phyloP scores from a whole-genome alignment of 2,329 filamentous ascomycete species.

The Furcasterigmium sp. region DNA sequence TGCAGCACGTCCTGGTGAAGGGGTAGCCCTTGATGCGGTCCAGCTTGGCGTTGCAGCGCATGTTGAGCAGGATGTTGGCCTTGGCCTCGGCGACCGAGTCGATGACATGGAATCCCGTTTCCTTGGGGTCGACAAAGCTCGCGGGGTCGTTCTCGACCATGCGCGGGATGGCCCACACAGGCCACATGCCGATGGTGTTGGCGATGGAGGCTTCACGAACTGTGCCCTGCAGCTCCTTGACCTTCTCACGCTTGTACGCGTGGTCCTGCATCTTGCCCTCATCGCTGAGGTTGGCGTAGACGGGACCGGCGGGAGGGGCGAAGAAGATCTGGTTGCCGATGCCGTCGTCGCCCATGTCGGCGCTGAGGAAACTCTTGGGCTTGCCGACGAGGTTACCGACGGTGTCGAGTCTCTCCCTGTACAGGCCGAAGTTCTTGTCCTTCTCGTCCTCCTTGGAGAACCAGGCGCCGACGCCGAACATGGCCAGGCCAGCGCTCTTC shows the following conservation, averaged over 20 bases:
- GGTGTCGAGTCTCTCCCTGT: conserved; percentile 13
- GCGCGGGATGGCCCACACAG: conserved; percentile 13
- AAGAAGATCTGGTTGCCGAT: conserved; percentile 22
- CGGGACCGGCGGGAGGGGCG: conserved; percentile 18
- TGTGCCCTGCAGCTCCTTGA: conserved; percentile 16
- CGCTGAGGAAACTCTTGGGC: conserved; percentile 10
- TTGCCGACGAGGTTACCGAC: conserved; percentile 14
- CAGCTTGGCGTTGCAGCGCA: conserved; percentile 42
- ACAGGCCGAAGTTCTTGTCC: too few species aligned
- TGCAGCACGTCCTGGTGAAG: conserved; percentile 47
- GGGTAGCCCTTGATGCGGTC: conserved; percentile 26
- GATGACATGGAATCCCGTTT: conserved; percentile 24
- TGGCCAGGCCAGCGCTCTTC: conserved; percentile 14
- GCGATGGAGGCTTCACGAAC: conserved; percentile 13
- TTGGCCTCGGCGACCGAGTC: conserved; percentile 22
- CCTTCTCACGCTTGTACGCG: conserved; percentile 14
- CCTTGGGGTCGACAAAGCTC: conserved; percentile 12
- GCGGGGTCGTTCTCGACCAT: conserved; percentile 6
- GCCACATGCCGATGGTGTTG: conserved; percentile 1
- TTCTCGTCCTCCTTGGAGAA: conserved; percentile 11
- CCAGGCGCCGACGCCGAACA: conserved; percentile 20
- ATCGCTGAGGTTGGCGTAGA: conserved; percentile 8
- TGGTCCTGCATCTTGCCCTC: conserved; percentile 9
- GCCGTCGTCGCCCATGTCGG: conserved; percentile 18
- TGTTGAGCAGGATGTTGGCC: conserved; percentile 41